These are phyloP conservation scores for Crithidia fasciculata DNA, from an alignment of 208 protist species.

Conservation along the genomic window DNA sequence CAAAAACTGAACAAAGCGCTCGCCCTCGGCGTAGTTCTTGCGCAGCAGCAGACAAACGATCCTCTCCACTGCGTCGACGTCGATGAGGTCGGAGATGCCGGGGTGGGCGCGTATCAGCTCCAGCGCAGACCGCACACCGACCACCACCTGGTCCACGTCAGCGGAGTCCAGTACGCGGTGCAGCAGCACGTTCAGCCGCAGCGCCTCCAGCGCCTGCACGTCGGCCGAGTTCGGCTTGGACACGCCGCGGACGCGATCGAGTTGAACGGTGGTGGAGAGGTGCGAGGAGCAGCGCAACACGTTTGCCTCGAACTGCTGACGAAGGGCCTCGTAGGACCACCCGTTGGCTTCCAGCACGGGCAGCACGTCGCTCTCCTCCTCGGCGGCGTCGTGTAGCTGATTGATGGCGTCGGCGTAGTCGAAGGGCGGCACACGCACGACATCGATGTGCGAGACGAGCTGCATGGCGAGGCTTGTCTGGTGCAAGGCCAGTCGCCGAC, in stretches of 20 bases:
- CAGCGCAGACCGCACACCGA: slow-evolving; percentile 52
- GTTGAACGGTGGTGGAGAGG: slow-evolving; percentile 54
- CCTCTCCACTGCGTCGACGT: slow-evolving; percentile 64
- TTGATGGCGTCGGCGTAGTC: slow-evolving; percentile 48
- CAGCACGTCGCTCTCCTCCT: slow-evolving; percentile 20
- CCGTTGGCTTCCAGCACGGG: slow-evolving; percentile 22
- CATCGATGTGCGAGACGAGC: slow-evolving; percentile 70
- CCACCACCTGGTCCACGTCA: slow-evolving; percentile 52
- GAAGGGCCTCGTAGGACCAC: slow-evolving; percentile 22
- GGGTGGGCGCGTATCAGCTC: slow-evolving; percentile 67
- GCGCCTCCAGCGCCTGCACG: slow-evolving; percentile 65
- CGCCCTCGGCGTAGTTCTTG: slow-evolving; percentile 60
- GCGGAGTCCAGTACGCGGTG: slow-evolving; percentile 59
- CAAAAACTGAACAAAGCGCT: slow-evolving; percentile 70
- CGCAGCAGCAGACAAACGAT: slow-evolving; percentile 67
- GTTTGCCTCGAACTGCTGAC: slow-evolving; percentile 41
- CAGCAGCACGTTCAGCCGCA: slow-evolving; percentile 77
- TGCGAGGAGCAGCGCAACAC: slow-evolving; percentile 52
- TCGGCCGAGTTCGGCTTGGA: slow-evolving; percentile 51
- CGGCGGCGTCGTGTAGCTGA: slow-evolving; percentile 23
- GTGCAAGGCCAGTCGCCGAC: slow-evolving; percentile 56
- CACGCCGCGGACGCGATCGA: slow-evolving; percentile 52
- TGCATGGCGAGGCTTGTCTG: slow-evolving; percentile 63
- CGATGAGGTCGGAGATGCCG: slow-evolving; percentile 77
- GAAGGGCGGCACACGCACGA: slow-evolving; percentile 51